Conservation (phyloP, 176 grass and related monocot genomes). For the Musa schizocarpa region DNA sequence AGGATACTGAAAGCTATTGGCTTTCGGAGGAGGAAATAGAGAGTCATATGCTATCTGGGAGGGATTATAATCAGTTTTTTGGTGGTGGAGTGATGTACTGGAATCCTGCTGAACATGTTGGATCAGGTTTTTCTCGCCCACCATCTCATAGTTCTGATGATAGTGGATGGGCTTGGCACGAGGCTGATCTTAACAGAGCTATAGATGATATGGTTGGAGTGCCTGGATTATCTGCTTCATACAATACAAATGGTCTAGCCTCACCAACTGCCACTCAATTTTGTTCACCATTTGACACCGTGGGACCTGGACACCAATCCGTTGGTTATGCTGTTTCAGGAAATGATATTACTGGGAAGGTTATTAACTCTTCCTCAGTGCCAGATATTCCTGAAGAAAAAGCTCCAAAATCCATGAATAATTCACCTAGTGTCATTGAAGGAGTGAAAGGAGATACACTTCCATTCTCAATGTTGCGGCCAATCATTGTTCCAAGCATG, state of each 20-base stretch:
- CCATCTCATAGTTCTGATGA: constrained; percentile 92
- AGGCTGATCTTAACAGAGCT: constrained; percentile 83
- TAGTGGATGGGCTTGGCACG: constrained; percentile 95
- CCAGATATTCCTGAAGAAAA: constrained; percentile 60
- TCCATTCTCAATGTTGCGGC: constrained; percentile 77
- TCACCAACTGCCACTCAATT: constrained; percentile 49
- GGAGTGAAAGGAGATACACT: constrained; percentile 64
- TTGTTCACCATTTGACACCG: constrained; percentile 41
- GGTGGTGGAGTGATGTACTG: constrained; percentile 99
- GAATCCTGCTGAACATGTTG: constrained; percentile 79
- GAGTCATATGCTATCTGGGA: constrained; percentile 44
- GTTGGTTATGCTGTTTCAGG: constrained; percentile 39
- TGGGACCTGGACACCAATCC: constrained; percentile 30
- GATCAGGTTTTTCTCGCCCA: constrained; percentile 71
- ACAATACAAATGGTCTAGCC: constrained; percentile 43
- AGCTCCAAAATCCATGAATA: constrained; percentile 28
- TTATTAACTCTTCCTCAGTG: constrained; percentile 28
- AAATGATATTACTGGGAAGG: constrained; percentile 40
- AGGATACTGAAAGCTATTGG: constrained; percentile 92
- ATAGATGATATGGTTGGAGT: constrained; percentile 69
- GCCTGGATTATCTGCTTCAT: constrained; percentile 42
- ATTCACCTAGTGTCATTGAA: constrained; percentile 47
- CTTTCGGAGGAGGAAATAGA: constrained; percentile 92
- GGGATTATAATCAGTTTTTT: constrained; percentile 90
- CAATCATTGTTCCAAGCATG: constrained; percentile 80